Base-by-base conservation (phyloP, 371 early-diverging fungal species). In the Zychaea mexicana region DNA sequence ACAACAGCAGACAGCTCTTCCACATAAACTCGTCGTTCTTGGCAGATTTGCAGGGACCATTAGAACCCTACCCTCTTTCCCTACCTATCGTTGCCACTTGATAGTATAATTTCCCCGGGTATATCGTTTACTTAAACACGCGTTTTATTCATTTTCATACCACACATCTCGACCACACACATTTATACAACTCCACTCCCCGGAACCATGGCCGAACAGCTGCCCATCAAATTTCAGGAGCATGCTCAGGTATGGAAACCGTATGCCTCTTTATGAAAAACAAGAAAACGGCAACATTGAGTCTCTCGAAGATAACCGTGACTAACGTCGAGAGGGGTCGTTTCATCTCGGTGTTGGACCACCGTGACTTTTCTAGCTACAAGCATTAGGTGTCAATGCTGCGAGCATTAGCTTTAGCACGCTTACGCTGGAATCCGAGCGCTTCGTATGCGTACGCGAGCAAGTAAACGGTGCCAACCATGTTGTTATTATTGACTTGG, bases 401-500 rank as follows among this genome's bases (percentile, higher is more conserved):
- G 89, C 90, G 31, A 92, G 88, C 72, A 97, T 98, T 74, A 92
- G 96, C 63, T 98, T 98, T 84, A 94, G 92, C 74, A 98, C 92
- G 17, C 88, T 98, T 65, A 98, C 99, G 47, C 91, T 98, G 86
- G 97, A 98, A 77, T 97, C 97, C 8, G 98, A 98, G 80, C 90
- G 94, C 69, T 98, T 91, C 78, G 95, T 98, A 67, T 98, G 98
- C 81, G 90, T 98, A 52, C 93, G 98, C 59, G 99, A 98, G 71
- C 87, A 90, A 61, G 89, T 89, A 30, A 93, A 93, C 57, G 88
- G 91, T 55, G 85, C 85, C 65, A 94, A 93, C 68, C 90, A 92
- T 70, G 96, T 98, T 32, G 95, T 95, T 60, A 95, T 98, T 66
- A 85, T 98, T 52, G 99, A 98, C 80, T 79, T 98, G 81, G 80